phyloP scores from a whole-genome alignment of 805 yeast species.

The Scheffersomyces amazonensis region DNA sequence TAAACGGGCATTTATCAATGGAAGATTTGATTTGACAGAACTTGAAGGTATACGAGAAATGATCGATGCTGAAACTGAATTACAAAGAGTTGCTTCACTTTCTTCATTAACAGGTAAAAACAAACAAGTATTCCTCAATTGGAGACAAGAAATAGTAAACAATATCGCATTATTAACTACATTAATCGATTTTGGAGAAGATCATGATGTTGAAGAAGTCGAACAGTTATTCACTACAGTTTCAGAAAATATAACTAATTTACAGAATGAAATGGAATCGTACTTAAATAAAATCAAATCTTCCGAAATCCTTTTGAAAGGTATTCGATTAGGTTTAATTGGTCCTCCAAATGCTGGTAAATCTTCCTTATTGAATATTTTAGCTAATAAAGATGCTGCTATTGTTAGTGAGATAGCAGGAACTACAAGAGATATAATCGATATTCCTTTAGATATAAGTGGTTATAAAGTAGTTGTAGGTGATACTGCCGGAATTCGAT shows the following conservation, averaged over 20 bases:
- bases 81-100: constrained; percentile 75
- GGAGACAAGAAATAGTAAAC: constrained; percentile 68
- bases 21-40: constrained; percentile 80
- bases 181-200: constrained; percentile 92
- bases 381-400: constrained; percentile 79
- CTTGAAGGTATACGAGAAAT: constrained; percentile 86
- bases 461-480: constrained; percentile 84
- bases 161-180: constrained; percentile 80
- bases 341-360: constrained; percentile 98
- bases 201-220: constrained; percentile 74
- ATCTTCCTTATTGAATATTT: constrained; percentile 75
- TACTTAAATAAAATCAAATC: constrained; percentile 48
- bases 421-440: constrained; percentile 87
- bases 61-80: constrained; percentile 92
- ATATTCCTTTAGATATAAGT: constrained; percentile 72
- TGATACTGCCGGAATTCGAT: constrained; percentile 91
- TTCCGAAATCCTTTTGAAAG: constrained; percentile 65
- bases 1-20: constrained; percentile 78
- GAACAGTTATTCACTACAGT: constrained; percentile 53
- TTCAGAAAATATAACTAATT: constrained; percentile 30
- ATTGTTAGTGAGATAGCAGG: constrained; percentile 92
- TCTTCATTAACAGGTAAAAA: constrained; percentile 71
- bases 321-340: constrained; percentile 67
- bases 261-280: constrained; percentile 45
- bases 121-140: constrained; percentile 48